phyloP scores from a whole-genome alignment of 208 protist genomes.

The Strigomonas culicis region DNA sequence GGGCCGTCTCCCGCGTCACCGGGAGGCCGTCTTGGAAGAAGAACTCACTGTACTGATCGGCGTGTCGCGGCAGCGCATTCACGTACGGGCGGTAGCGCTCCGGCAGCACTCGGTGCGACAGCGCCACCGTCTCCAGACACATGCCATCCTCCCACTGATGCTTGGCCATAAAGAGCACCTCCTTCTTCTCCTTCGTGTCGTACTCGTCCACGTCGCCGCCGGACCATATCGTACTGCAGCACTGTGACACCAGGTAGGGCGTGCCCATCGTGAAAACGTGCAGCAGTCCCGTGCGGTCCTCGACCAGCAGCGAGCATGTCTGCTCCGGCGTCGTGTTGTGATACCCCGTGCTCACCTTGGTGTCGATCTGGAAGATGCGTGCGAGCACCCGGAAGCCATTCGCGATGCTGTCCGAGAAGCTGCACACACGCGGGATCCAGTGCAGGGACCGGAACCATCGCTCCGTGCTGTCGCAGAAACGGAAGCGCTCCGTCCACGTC shows the following conservation, averaged over 20 bases:
- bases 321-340: conserved; percentile 71
- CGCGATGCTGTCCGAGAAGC: conserved; percentile 56
- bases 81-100: conserved; percentile 64
- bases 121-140: conserved; percentile 73
- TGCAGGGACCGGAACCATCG: conserved; percentile 67
- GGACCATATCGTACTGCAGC: conserved; percentile 72
- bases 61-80: conserved; percentile 23
- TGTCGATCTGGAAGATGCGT: conserved; percentile 80
- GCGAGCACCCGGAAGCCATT: conserved; percentile 60
- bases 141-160: conserved; percentile 80
- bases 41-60: conserved; percentile 52
- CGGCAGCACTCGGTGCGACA: conserved; percentile 70
- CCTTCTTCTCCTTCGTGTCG: conserved; percentile 46
- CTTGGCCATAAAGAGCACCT: conserved; percentile 72
- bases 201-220: conserved; percentile 64
- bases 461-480: conserved; percentile 72
- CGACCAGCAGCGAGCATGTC: conserved; percentile 63
- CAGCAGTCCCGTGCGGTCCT: conserved; percentile 41
- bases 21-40: conserved; percentile 67
- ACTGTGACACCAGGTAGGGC: conserved; percentile 55
- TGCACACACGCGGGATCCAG: conserved; percentile 76
- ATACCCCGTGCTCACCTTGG: conserved; percentile 36
- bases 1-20: background rate
- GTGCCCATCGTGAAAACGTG: conserved; percentile 89
- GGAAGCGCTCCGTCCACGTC: conserved; percentile 83